phyloP scores from a whole-genome alignment of 768 basidiomycete species.

The Cantharellus cinnabarinus region DNA sequence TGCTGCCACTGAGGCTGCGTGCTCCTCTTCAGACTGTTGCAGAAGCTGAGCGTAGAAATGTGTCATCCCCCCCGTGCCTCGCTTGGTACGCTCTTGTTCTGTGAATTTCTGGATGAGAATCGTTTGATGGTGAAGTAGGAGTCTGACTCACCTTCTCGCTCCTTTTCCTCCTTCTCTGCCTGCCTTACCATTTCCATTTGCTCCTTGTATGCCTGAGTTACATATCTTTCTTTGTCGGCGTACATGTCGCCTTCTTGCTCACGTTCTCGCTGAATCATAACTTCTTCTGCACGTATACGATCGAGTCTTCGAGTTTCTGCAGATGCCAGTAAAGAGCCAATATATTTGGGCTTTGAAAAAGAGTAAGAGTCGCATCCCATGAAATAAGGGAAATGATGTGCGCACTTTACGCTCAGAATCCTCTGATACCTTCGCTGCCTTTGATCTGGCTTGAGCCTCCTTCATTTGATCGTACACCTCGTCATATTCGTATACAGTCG shows the following conservation, averaged over 20 bases:
- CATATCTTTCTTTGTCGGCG: slow-evolving; percentile 88
- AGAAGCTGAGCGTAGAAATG: slow-evolving; percentile 66
- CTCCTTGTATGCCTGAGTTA: slow-evolving; percentile 91
- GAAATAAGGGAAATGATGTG: slow-evolving; percentile 1
- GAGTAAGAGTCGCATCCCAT: slow-evolving; percentile 7
- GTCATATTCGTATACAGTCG: slow-evolving; percentile 83
- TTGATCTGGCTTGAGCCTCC: slow-evolving; percentile 52
- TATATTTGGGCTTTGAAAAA: slow-evolving; percentile 76
- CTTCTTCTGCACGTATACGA: slow-evolving; percentile 85
- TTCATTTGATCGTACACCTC: slow-evolving; percentile 95
- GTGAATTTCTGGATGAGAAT: not conserved
- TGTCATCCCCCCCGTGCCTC: slow-evolving; percentile 62
- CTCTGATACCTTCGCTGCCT: slow-evolving; percentile 58
- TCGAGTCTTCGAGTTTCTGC: slow-evolving; percentile 81
- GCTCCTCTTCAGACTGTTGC: slow-evolving; percentile 59
- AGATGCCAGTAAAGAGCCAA: slow-evolving; percentile 50
- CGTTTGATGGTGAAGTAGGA: not conserved
- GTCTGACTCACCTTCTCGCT: slow-evolving; percentile 53
- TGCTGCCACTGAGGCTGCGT: slow-evolving; percentile 75
- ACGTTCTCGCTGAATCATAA: slow-evolving; percentile 86
- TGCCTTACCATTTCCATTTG: slow-evolving; percentile 82
- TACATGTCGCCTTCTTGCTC: slow-evolving; percentile 88
- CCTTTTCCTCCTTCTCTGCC: slow-evolving; percentile 85
- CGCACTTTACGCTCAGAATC: slow-evolving; percentile 57
- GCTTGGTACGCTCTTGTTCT: slow-evolving; percentile 23